Conservation (phyloP, 139 green algal genomes). For the Raphidocelis subcapitata region DNA sequence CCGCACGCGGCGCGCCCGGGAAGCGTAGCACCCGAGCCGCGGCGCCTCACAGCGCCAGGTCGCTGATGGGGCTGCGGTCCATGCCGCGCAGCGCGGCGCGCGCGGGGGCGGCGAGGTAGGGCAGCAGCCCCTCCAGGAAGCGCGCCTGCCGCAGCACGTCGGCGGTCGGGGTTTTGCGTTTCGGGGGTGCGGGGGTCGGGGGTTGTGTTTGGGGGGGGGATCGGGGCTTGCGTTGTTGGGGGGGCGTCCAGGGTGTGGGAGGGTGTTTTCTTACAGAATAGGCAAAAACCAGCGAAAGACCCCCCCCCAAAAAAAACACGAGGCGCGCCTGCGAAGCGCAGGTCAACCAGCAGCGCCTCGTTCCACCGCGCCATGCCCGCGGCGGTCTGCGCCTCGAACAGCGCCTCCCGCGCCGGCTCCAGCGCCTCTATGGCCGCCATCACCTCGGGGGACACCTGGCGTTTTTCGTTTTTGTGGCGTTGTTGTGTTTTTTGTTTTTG, state of each 20-base stretch:
- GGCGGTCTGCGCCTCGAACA: conserved; percentile 58
- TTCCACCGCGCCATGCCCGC: conserved; percentile 51
- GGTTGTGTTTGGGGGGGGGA: no score
- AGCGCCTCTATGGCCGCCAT: conserved; percentile 50
- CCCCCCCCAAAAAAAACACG: background rate
- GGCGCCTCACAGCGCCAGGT: conserved; percentile 79
- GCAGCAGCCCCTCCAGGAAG: conserved; percentile 52
- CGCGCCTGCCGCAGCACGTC: conserved; percentile 79
- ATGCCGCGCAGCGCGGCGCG: conserved; percentile 60
- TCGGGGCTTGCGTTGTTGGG: no score
- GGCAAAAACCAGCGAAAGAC: background rate
- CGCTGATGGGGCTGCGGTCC: conserved; percentile 65
- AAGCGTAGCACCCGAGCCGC: conserved; percentile 69
- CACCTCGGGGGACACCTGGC: conserved; percentile 37
- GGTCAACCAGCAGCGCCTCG: conserved; percentile 54
- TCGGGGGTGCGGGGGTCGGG: no score
- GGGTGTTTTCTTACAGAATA: background rate
- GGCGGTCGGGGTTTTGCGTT: no score
- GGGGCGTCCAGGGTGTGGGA: no score
- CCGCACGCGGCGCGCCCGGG: no score
- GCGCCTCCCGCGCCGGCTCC: conserved; percentile 46
- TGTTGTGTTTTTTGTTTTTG: background rate
- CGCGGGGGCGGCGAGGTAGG: conserved; percentile 46
- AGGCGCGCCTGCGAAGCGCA: conserved; percentile 52
- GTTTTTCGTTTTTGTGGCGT: no score